Evolutionary conservation across 768 basidiomycete genomes (phyloP), one percentile per base, ranked within the genome.

Genomic region (Gyrodon lividus): DNA sequence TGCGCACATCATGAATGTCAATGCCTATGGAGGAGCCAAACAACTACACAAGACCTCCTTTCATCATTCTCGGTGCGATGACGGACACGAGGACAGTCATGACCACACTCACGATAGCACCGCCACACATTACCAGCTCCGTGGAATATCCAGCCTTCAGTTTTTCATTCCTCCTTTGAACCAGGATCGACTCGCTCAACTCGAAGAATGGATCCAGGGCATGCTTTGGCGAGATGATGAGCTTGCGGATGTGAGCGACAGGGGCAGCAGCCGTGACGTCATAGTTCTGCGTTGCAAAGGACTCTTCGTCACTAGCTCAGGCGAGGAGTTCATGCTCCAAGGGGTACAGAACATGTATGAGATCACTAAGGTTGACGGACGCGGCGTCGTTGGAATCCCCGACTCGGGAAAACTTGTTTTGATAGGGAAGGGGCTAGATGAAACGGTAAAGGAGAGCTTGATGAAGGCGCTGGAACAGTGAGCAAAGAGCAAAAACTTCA

Each of bases 321-420:
- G 87, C 2, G 73, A 78, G 46, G 75, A 80, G 50, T 79, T 84
- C 59, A 81, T 98, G 47, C 70, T 99, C 40, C 97, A 99, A 64
- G 97, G 95, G 2, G 97, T 99, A 12, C 76, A 91, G 57, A 91
- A 75, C 58, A 78, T 98, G 68, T 99, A 95, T 64, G 96, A 99
- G 59, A 79, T 95, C 13, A 63, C 68, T 0, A 69, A 75, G 44
- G 71, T 84, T 35, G 61, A 60, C n/a, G 69, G 64, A 37, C 67
- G 65, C 50, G 71, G 66, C 7, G 42, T 60, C 19, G 48, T 82
- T 22, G 83, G 79, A 2, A 64, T 84, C 31, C 81, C 81, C 0
- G 79, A 82, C 43, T 69, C 70, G 14, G 92, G 92, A 22, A 96
- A 95, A 70, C 64, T 96, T 20, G 89, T 95, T 2, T 77, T 96